These are phyloP conservation scores for Spergularia azorica DNA, from an alignment of 179 eudicot species.

Conservation along the genomic window DNA sequence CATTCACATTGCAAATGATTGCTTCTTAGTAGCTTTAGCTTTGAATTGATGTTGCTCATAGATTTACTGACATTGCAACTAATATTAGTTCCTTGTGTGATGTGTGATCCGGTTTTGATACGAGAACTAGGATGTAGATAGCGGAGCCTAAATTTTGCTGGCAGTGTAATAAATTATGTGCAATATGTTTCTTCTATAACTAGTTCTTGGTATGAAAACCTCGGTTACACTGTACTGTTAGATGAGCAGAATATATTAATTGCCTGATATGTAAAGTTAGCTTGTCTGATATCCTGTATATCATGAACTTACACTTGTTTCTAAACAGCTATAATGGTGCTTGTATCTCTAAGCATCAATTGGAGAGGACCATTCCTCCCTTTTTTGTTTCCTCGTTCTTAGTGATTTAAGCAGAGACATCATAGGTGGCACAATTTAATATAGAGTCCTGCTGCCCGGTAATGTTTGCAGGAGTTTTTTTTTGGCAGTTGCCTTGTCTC, in stretches of 20 bases:
- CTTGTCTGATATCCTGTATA: too few relatives aligned
- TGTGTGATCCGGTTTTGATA: neutral
- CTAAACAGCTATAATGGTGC: neutral
- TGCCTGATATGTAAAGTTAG: too few relatives aligned
- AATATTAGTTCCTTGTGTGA: neutral
- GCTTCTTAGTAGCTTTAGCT: neutral
- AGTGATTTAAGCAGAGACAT: conserved; percentile 2
- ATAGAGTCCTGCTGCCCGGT: neutral
- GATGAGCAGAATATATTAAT: neutral
- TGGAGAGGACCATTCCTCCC: neutral
- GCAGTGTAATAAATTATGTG: neutral
- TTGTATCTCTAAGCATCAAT: neutral
- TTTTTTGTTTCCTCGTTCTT: neutral
- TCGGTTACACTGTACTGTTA: neutral
- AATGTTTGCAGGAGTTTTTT: neutral
- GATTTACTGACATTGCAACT: neutral
- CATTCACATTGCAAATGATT: neutral
- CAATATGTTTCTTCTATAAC: neutral
- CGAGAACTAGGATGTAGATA: neutral
- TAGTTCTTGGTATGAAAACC: too few relatives aligned
- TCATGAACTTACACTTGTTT: neutral
- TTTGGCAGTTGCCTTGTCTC: neutral
- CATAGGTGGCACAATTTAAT: neutral
- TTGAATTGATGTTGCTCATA: neutral
- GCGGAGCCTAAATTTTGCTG: neutral